phyloP scores from a whole-genome alignment of 2,329 filamentous ascomycete species.

The Penicillium corylophilum region DNA sequence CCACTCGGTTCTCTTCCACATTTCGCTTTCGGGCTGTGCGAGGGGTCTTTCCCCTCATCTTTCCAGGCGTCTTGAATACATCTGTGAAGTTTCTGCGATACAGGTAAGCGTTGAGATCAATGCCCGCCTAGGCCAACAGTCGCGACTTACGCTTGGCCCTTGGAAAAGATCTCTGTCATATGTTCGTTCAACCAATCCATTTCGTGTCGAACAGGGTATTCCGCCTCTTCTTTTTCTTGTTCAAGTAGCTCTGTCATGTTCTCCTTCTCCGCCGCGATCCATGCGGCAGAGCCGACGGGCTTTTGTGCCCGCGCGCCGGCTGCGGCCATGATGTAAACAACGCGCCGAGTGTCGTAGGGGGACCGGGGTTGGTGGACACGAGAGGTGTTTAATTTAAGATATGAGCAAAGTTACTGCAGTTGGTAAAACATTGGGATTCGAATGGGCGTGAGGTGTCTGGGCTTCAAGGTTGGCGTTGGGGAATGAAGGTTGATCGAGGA shows the following conservation, averaged over 20 bases:
- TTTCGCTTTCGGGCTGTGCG: constrained; percentile 46
- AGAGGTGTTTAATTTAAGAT: background rate
- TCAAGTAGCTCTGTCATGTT: constrained; percentile 73
- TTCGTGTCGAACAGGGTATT: constrained; percentile 88
- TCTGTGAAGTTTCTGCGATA: constrained; percentile 78
- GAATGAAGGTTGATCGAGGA: constrained; percentile 21
- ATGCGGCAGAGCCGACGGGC: constrained; percentile 75
- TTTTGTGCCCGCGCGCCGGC: constrained; percentile 41
- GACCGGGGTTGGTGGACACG: constrained; percentile 4
- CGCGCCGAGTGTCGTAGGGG: constrained; percentile 18
- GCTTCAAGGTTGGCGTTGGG: constrained; percentile 11
- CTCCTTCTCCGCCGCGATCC: constrained; percentile 81
- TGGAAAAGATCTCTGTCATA: constrained; percentile 90
- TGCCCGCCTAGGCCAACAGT: constrained; percentile 8
- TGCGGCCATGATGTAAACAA: constrained; percentile 45
- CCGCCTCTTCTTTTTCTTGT: constrained; percentile 87
- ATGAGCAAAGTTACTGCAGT: background rate
- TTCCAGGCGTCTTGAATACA: constrained; percentile 73
- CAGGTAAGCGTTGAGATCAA: constrained; percentile 28
- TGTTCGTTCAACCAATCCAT: constrained; percentile 98
- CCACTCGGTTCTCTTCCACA: constrained; percentile 44
- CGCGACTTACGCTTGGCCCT: constrained; percentile 74
- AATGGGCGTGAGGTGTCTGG: constrained; percentile 5
- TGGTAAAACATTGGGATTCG: constrained; percentile 4
- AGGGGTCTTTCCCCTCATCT: constrained; percentile 50